These are phyloP conservation scores for Pleodorina starrii DNA, from an alignment of 139 green algal genomes.

Conservation along the genomic window DNA sequence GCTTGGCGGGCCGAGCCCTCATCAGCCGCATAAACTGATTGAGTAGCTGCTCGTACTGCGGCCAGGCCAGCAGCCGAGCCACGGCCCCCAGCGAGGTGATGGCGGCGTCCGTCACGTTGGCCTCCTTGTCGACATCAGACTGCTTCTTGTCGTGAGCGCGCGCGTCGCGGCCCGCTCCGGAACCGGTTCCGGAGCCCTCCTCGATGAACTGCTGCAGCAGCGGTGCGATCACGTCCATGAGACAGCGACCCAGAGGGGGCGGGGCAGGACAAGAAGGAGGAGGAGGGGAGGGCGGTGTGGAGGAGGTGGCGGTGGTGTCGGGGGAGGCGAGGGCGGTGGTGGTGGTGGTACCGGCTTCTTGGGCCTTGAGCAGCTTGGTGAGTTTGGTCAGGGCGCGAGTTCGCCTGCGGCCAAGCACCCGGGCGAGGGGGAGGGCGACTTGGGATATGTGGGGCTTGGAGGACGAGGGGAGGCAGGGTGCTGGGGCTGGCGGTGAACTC, in stretches of 20 bases:
- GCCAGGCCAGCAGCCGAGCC: conserved; percentile 76
- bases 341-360: neutral
- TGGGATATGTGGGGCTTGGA: too few species aligned
- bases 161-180: too few species aligned
- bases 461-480: too few species aligned
- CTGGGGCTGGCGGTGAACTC: too few species aligned
- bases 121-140: conserved; percentile 68
- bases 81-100: conserved; percentile 65
- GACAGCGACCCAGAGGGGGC: conserved; percentile 23
- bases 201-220: conserved; percentile 80
- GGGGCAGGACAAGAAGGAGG: neutral
- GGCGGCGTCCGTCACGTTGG: conserved; percentile 80
- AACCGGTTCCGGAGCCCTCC: too few species aligned
- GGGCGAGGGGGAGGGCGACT: too few species aligned
- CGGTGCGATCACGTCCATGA: conserved; percentile 78
- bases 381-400: conserved; percentile 34
- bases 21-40: conserved; percentile 72
- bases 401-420: conserved; percentile 34
- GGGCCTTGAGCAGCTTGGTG: conserved; percentile 36
- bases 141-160: conserved; percentile 68
- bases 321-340: conserved; percentile 4
- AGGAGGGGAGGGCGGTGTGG: neutral
- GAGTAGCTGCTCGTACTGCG: conserved; percentile 85
- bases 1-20: conserved; percentile 55
- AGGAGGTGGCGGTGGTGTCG: neutral